Base-by-base conservation (phyloP, 139 green algal genomes). In the Micromonas pusilla region DNA sequence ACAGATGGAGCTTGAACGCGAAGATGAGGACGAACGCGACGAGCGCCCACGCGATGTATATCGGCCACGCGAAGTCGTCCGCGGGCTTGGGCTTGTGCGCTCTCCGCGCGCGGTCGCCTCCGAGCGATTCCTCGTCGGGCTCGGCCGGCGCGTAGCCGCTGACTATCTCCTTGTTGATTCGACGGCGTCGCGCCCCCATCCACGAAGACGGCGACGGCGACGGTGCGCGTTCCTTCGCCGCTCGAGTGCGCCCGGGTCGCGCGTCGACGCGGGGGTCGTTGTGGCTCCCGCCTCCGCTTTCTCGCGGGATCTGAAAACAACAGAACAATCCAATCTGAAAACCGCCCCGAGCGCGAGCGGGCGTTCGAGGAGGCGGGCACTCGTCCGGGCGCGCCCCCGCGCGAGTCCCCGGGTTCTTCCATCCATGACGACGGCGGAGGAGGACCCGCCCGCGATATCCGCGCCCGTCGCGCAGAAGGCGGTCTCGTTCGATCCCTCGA, bases 131-230 rank as follows among this genome's bases (percentile, higher is more conserved):
- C 5, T 75, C 68, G 36, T 60, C 68, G 3, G 37, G 5, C 9
- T 9, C 3, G 19, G 37, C 1, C 23, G 6, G 23, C 21, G 21
- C 25, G 37, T 60, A 32, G 26, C 28, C 32, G 1, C 63, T 25
- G 63, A 70, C 21, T 25, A 34, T 16, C 31, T 70, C 63, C 28
- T 34, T 32, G 63, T 70, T 70, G 28, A 70, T 21, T 1, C 38
- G 37, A 62, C 68, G 68, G 1, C 68, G 36, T 64, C 68, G 34
- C 37, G 68, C 68, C 2, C 68, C 68, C 68, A 75, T 75, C 0
- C 9, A 26, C 32, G 66, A 52, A 65, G 54, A 65, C n/a, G 54
- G 2, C n/a, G 1, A 65, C 54, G 26, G 26, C 54, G 54, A 65
- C 23, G 26, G 26, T 31, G 2, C n/a, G n/a, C n/a, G n/a, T n/a